Conservation (phyloP, 83 land plant species). For the Picea engelmannii region DNA sequence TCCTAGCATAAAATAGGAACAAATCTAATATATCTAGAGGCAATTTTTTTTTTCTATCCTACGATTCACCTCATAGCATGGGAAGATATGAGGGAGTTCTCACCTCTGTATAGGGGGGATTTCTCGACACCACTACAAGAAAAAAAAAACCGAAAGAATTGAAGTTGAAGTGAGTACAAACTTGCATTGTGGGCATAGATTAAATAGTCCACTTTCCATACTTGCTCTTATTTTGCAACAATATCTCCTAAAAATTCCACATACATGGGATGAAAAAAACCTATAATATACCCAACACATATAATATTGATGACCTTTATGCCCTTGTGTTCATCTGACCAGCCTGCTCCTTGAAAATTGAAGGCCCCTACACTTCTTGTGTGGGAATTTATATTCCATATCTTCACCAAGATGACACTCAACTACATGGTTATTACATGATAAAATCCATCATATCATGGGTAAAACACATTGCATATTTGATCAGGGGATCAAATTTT, state of each 20-base stretch:
- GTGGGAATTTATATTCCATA: constrained; percentile 81
- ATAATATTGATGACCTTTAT: constrained; percentile 14
- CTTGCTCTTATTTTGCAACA: constrained; percentile 17
- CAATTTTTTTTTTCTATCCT: too few species aligned
- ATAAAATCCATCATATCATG: background rate
- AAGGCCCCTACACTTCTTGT: constrained; percentile 81
- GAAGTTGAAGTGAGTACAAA: background rate
- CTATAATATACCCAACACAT: constrained; percentile 24
- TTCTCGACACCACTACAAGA: too few species aligned
- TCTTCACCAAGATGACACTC: constrained; percentile 67
- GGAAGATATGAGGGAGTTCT: too few species aligned
- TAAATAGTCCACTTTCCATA: constrained; percentile 56
- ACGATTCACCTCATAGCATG: too few species aligned
- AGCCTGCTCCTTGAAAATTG: constrained; percentile 91
- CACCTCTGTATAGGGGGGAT: too few species aligned
- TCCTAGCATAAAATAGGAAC: too few species aligned
- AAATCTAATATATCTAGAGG: too few species aligned
- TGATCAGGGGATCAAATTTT: too few species aligned
- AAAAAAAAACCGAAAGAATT: too few species aligned
- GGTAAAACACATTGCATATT: background rate
- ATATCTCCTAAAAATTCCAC: constrained; percentile 31
- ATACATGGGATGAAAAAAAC: constrained; percentile 26
- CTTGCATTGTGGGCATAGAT: constrained; percentile 41
- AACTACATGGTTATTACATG: background rate
- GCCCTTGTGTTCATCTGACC: constrained; percentile 35